Evolutionary conservation across 768 basidiomycete species (phyloP), one percentile per base, ranked within the genome.

Genomic region (Astraeus odoratus): DNA sequence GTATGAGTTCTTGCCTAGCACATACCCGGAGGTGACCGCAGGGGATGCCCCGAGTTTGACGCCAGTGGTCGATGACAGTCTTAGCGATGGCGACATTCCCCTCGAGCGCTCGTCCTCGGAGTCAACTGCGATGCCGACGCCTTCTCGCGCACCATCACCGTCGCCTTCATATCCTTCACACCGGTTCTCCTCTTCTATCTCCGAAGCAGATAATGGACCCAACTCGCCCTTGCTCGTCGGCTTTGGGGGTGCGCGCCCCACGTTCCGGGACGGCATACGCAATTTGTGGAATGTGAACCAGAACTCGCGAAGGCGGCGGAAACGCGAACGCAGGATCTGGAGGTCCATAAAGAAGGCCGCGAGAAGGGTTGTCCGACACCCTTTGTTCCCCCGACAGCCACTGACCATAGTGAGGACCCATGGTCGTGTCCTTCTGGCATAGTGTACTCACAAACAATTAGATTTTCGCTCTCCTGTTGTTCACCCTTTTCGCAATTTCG

Each of bases 401-500:
- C 71, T 85, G 52, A 85, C 86, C 47, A 86, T 92, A 44, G 88
- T 88, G 53, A 61, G 85, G 70, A 18, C 38, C 34, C 39, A 25
- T 19, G 22, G 39, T 39, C 36, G 30, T n/a, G 40, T 13, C 16
- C 31, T 35, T 40, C 48, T 27, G 15, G 12, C 26, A 15, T 24
- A 34, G 43, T 43, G 15, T 42, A 43, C 58, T 60, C 50, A 61
- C 44, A 60, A 33, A n/a, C 8, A 39, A 26, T 26, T 46, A 85
- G 83, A 67, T 86, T 51, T 72, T 87, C 46, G 73, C 83, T 23
- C 71, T 89, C 55, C 73, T 93, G 49, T 69, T 92, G 44, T 76
- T 95, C 56, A 82, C 83, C 42, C 70, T 81, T 51, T 83, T 96
- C 61, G 86, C 86, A 43, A 80, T 89, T 48, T 80, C 81, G 49